Base-by-base conservation (phyloP, 305 asterid species). In the Rubia occidens region DNA sequence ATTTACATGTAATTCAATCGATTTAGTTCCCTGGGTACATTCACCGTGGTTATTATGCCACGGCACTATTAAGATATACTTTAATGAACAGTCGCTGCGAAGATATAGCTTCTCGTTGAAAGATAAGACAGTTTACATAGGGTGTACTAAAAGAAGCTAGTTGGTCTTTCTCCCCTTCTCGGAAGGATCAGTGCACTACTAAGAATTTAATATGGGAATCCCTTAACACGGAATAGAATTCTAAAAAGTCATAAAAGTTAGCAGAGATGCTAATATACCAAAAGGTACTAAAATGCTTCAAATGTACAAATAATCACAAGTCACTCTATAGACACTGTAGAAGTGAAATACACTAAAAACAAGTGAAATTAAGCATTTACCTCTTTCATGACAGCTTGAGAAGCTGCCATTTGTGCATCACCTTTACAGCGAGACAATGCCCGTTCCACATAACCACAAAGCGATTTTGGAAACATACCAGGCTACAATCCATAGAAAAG, bases 401-500 rank as follows among this genome's bases (percentile, higher is more conserved):
- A 85, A 76, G 95, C 89, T 62, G 76, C 82, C 87, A 80, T 88
- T 80, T 95, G 95, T 70, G 72, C 78, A 77, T 95, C 98, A 78
- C 83, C 90, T 78, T 84, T 88, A 89, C 99, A 91, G 64, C 99
- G 97, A 76, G 95, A 89, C 83, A 95, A 82, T 72, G 95, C 96
- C 85, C 99, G 87, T 85, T 95, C 98, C 81, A 95, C 99, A 84
- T 95, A 95, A 73, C 97, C 99, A 69, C 91, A 87, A 75, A 95
- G 80, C 49, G 99, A 89, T 61, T 88, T 86, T 11, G 99, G 99
- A 79, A 95, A 91, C 74, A 78, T 39, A 68, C 85, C 90, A 76
- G 96, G 88, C 98, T 95, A 86, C 87, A 66, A 72, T 15, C 64
- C 83, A 75, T 77, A 70, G 70, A 53, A 77, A 80, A 62, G 42